Percentiles rank a stretch among this genome's conserved stretches.
phyloP scores from a whole-genome alignment of 371 early-diverging fungal genomes.

The Mucor piriformis region DNA sequence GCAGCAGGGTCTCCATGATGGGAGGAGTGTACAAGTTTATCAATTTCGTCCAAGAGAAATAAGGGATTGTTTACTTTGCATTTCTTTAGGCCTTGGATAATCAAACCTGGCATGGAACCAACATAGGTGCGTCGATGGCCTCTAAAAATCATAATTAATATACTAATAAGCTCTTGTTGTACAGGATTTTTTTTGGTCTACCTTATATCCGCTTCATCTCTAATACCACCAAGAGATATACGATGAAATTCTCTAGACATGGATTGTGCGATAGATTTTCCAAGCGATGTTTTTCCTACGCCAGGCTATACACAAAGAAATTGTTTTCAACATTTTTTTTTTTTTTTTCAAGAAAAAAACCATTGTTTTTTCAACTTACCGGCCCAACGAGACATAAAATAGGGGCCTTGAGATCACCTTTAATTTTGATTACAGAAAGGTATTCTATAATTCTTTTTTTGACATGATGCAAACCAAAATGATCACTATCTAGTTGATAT shows the following conservation, averaged over 20 bases:
- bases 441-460: constrained; percentile 83
- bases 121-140: constrained; percentile 91
- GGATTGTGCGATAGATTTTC: constrained; percentile 75
- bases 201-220: constrained; percentile 86
- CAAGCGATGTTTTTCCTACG: constrained; percentile 86
- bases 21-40: constrained; percentile 70
- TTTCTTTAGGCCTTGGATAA: constrained; percentile 73
- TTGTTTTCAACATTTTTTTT: background rate
- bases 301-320: constrained; percentile 50
- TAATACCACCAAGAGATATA: constrained; percentile 83
- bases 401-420: constrained; percentile 74
- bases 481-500: constrained; percentile 74
- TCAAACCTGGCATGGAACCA: constrained; percentile 84
- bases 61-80: constrained; percentile 80
- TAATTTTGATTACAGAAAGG: constrained; percentile 76
- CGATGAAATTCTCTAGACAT: constrained; percentile 80
- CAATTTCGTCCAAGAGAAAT: constrained; percentile 78
- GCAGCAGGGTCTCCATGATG: constrained; percentile 82
- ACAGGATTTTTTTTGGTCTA: constrained; percentile 5
- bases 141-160: constrained; percentile 28
- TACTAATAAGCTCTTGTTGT: too few relatives aligned
- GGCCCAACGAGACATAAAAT: constrained; percentile 81
- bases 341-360: background rate
- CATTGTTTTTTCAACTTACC: constrained; percentile 23
- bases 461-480: constrained; percentile 80